These are phyloP conservation scores for Sodiomyces alkalinus DNA, from an alignment of 2,329 filamentous ascomycete species.

Conservation along the genomic window DNA sequence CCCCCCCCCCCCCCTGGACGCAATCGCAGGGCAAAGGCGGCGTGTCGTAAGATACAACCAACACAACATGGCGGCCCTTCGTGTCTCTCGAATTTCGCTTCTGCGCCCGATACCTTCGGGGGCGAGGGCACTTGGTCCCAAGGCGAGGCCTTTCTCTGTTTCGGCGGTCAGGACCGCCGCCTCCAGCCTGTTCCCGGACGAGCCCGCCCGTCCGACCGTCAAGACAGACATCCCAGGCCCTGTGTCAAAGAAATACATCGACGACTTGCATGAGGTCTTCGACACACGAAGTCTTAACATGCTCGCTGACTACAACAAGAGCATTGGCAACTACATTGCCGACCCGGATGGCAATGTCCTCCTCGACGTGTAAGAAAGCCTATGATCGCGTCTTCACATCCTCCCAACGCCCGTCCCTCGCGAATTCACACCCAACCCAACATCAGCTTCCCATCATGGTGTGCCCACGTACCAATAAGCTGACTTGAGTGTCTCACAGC, in stretches of 20 bases:
- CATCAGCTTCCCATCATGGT: too few relatives aligned
- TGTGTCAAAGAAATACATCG: conserved; percentile 51
- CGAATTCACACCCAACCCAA: conserved; percentile 5
- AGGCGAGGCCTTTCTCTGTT: conserved; percentile 5
- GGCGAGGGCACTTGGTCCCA: too few relatives aligned
- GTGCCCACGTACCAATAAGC: too few relatives aligned
- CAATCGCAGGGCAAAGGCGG: background rate
- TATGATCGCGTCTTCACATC: too few relatives aligned
- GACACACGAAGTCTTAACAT: conserved; percentile 79
- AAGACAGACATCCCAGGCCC: conserved; percentile 61
- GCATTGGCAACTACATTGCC: conserved; percentile 65
- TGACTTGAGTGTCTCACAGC: too few relatives aligned
- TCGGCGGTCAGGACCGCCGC: conserved; percentile 6
- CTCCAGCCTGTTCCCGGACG: conserved; percentile 24
- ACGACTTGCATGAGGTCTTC: conserved; percentile 63
- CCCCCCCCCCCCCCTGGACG: background rate
- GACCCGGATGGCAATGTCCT: conserved; percentile 58
- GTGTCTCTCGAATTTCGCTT: conserved; percentile 4
- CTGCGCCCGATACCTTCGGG: too few relatives aligned
- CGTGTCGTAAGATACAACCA: background rate
- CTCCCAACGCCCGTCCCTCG: background rate
- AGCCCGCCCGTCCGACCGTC: conserved; percentile 36
- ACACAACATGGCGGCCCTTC: conserved; percentile 5
- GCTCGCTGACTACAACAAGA: conserved; percentile 60
- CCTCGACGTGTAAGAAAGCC: conserved; percentile 53